A percentile compares a stretch with the other conserved stretches of the same genome.
Evolutionary conservation across 1,139 yeast genomes (phyloP).

Genomic region (Suhomyces bribrorum): DNA sequence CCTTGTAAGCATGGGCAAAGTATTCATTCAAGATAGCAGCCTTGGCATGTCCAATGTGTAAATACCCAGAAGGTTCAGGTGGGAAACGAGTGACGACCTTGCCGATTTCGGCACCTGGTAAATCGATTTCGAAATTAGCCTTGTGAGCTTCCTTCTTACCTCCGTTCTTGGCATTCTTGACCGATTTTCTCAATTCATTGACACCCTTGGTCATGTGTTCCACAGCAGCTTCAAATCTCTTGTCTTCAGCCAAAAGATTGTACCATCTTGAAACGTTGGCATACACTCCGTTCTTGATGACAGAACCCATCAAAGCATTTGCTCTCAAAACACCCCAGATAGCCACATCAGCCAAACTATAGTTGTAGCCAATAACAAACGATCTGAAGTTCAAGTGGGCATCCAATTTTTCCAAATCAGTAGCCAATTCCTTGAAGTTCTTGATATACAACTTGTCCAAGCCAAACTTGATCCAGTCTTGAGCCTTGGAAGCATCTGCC

Average conservation of each 20-base stretch:
- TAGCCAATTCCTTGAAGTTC: constrained; percentile 84
- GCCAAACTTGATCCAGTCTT: constrained; percentile 71
- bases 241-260: constrained; percentile 67
- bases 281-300: constrained; percentile 80
- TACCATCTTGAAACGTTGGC: constrained; percentile 94
- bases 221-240: constrained; percentile 67
- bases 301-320: constrained; percentile 89
- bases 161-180: constrained; percentile 55
- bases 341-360: constrained; percentile 79
- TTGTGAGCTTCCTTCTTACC: constrained; percentile 78
- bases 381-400: constrained; percentile 84
- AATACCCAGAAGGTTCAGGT: constrained; percentile 87
- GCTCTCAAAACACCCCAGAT: constrained; percentile 94
- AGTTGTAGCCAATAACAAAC: constrained; percentile 65
- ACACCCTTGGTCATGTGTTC: constrained; percentile 68
- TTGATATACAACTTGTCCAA: constrained; percentile 69
- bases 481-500: constrained; percentile 33
- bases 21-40: constrained; percentile 95
- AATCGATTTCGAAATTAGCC: constrained; percentile 91
- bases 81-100: constrained; percentile 98
- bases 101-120: constrained; percentile 88
- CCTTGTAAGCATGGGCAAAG: constrained; percentile 91
- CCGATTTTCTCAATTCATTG: constrained; percentile 70
- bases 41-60: constrained; percentile 93
- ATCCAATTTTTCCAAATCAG: constrained; percentile 78